Evolutionary conservation across 306 rosid genomes (phyloP), one percentile per base, ranked within the genome.

Genomic region (Cucurbita maxima): DNA sequence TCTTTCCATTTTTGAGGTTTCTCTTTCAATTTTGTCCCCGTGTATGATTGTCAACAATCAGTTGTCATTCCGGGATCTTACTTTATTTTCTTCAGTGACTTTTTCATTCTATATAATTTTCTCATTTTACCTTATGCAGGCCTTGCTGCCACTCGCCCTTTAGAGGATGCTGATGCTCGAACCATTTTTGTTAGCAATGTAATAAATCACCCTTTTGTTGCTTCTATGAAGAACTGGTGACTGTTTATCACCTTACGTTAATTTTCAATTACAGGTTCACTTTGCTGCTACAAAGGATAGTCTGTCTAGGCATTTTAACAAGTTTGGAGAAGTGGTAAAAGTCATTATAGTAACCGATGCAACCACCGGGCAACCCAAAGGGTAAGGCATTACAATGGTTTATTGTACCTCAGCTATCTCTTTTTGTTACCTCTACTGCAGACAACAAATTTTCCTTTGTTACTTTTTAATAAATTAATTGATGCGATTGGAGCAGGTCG

Each of bases 201-300:
- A 90, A 87, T 75, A 34, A 37, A 75, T 76, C 48, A n/a, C 78
- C 15, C 74, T 63, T 68, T 69, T 70, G 11, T 77, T 58, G 54
- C 59, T 85, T n/a, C 41, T 64, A 7, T 12, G 10, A 59, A 36
- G 62, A 9, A 12, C 68, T 41, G 19, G 48, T 9, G 18, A 11
- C 38, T 55, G 55, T 36, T 57, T 4, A 16, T 36, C 34, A 20
- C 25, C 64, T 10, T 14, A 14, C 22, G 8, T 15, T 20, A 20
- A 72, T 55, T 41, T 41, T 77, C 11, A 18, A 47, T 18, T 53
- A 47, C 86, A 92, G 98, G 97, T 93, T 53, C 98, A 93, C 78
- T 93, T 90, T 85, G 98, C 86, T 82, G 97, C 98, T 40, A 86
- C 96, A 68, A 93, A 87, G 86, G 98, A 90, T 81, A 84, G 90